Conservation (phyloP, 192 early-diverging fungal genomes). For the Umbelopsis sp. region DNA sequence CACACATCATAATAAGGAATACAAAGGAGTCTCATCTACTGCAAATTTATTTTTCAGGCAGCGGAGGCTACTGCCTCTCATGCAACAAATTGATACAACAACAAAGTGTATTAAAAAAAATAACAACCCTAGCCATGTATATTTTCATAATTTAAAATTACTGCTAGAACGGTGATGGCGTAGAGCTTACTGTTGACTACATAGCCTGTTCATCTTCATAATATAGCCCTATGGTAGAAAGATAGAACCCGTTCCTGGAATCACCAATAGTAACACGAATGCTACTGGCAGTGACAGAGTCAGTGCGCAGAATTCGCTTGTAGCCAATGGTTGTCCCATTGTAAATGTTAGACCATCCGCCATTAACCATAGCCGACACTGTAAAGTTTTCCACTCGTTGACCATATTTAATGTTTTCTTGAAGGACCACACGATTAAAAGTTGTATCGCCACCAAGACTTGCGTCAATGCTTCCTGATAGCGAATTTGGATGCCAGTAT, state of each 20-base stretch:
- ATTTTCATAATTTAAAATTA: no score
- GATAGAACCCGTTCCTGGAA: slow-evolving; percentile 6
- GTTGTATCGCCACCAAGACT: background rate
- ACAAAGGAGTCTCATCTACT: no score
- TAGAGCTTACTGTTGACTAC: no score
- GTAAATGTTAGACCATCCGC: background rate
- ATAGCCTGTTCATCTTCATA: background rate
- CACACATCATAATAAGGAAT: no score
- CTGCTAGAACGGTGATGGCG: no score
- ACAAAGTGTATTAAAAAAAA: no score
- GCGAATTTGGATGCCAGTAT: slow-evolving; percentile 1
- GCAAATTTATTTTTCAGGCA: no score
- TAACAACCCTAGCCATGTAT: no score
- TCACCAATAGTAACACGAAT: background rate
- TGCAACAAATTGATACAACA: no score
- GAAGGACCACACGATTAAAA: slow-evolving; percentile 1
- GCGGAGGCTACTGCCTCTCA: no score
- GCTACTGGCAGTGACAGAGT: background rate
- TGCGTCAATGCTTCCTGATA: background rate
- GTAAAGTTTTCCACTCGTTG: slow-evolving; percentile 16
- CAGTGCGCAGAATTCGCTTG: background rate
- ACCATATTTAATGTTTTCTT: slow-evolving; percentile 5
- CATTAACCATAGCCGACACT: background rate
- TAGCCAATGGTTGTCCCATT: background rate
- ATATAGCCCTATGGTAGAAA: background rate